Evolutionary conservation across 1,139 yeast species (phyloP), one percentile per base, ranked within the genome.

Genomic region (Casaregolazyma suthepensis): DNA sequence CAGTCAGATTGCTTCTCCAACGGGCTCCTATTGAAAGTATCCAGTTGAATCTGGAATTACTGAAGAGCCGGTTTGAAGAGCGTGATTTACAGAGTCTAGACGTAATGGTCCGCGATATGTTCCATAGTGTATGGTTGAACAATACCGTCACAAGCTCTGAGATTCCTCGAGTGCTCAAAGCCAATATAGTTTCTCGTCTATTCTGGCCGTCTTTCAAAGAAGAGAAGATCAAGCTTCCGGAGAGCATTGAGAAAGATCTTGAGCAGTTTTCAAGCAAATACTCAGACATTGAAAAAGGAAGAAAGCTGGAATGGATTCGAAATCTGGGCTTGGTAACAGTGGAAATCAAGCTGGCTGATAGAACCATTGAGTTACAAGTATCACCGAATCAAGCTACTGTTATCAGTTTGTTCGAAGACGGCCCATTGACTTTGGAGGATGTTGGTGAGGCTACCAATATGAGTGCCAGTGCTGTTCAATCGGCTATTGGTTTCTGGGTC

Each of bases 91-190:
- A 78, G 47, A 80, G 81, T 46, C 73, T 91, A 53, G 96, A 88
- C 64, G 88, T 93, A 7, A 93, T 93, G 99, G 75, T 90, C 26
- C 73, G 80, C 47, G 99, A 93, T 67, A 76, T 91, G 31, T 48
- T 57, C 10, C 70, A 70, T 26, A 67, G 68, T 57, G 50, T 59
- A 51, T 49, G 66, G 26, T 54, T 65, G 18, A 70, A 71, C 52
- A 48, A 56, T 12, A 57, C 59, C 20, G 56, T 69, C 10, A 58
- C 52, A 50, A 20, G 49, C 22, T n/a, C 23, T 6, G 19, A 50
- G 17, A 17, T 9, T 31, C 31, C 40, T 6, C 40, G 18, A n/a
- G 13, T 29, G 1, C 44, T 70, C 47, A 69, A 66, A 31, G 66
- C 73, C 1, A 69, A 69, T 3, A 68, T 76, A 46, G 64, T 77